Conservation (phyloP, 2,329 filamentous ascomycete species). For the Diaporthe longicolla region DNA sequence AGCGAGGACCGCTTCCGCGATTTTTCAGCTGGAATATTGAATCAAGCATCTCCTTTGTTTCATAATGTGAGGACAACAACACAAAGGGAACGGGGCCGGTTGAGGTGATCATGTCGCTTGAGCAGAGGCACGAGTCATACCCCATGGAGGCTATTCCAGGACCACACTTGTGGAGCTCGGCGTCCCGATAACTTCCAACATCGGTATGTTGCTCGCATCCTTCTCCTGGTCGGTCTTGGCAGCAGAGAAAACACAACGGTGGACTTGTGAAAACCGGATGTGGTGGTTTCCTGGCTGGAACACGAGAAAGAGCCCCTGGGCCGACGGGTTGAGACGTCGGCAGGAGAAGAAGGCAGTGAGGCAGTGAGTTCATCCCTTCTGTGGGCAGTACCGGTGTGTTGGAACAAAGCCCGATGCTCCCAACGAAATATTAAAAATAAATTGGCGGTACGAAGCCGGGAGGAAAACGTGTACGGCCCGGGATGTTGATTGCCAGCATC, state of each 20-base stretch:
- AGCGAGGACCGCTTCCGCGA: conserved; percentile 15
- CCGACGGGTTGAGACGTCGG: not conserved
- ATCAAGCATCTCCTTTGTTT: conserved; percentile 32
- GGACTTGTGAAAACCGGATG: conserved; percentile 9
- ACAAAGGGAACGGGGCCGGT: conserved; percentile 10
- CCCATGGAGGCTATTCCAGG: conserved; percentile 31
- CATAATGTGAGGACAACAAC: conserved; percentile 21
- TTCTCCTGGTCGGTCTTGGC: conserved; percentile 5
- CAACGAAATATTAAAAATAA: conserved; percentile 12
- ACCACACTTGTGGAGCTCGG: conserved; percentile 32
- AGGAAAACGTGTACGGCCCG: not conserved
- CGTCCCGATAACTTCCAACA: conserved; percentile 11
- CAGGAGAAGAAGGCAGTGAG: not conserved
- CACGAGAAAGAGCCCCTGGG: not conserved
- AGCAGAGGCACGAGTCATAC: conserved; percentile 30
- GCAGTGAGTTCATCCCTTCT: not conserved
- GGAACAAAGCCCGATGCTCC: not conserved
- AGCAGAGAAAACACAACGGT: not conserved
- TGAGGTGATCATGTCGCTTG: conserved; percentile 31
- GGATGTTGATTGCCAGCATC: not conserved
- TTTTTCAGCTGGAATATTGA: conserved; percentile 28
- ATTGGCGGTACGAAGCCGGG: not conserved
- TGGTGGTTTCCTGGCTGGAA: not conserved
- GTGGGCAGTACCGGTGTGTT: not conserved
- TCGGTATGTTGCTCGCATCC: conserved; percentile 10